Evolutionary conservation across 2,329 filamentous ascomycete species (phyloP), one percentile per base, ranked within the genome.

Genomic region (Atkinsonella hypoxylon): DNA sequence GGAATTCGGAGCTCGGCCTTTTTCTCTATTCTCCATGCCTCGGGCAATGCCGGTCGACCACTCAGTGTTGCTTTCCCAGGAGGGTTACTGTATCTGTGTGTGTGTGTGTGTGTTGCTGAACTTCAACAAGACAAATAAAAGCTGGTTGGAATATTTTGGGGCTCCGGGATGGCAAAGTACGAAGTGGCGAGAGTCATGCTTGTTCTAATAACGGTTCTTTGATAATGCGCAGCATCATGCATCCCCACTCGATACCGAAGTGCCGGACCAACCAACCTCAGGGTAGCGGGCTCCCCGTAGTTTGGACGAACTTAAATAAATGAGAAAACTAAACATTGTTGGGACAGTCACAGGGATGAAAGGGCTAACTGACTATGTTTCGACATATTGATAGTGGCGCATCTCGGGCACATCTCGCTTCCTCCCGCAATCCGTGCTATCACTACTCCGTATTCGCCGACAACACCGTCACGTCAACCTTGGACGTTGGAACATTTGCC

Each of bases 11-110:
- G 32, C 30, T 18, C 41, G 46, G 46, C 12, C 42, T 40, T 46
- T 44, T 49, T 45, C 7, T 41, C 41, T 45, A 26, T 39, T 50
- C 39, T 39, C 51, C 48, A 47, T n/a, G 44, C 48, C 51, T 50
- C 51, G 48, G 51, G 38, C 13, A 20, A 36, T 32, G 41, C 43
- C 41, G 45, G 38, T 18, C 36, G n/a, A 32, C 39, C 39, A 44
- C 38, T 32, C 44, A 44, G 15, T 17, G 26, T 48, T 45, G 13
- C 17, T 39, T 22, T 38, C 30, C 18, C 31, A 8, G 26, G 26
- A 48, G 20, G 34, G 34, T 10, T 34, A 10, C 9, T 41, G 40
- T 20, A 18, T 43, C 11, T 12, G 17, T 13, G 22, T 5, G 5
- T 7, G 39, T 12, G 17, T 13, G 22, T 5, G 5, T 7, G 39